A percentile compares a stretch with the other conserved stretches of the same genome.
Conservation (phyloP, 1,284 basidiomycete genomes). For the Wolfiporia cocos region DNA sequence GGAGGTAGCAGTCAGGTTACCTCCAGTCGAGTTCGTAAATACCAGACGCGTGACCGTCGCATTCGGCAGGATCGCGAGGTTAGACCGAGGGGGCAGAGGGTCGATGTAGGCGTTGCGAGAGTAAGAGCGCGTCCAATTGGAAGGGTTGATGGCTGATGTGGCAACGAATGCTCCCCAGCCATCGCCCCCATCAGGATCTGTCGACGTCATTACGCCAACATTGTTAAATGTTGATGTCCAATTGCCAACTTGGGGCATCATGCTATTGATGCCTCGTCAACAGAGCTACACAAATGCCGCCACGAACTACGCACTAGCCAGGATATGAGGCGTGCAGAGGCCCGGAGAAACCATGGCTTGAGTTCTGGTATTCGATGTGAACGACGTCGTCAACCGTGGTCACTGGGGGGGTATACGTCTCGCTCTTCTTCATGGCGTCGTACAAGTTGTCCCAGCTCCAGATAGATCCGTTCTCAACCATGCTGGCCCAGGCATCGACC, state of each 20-base stretch:
- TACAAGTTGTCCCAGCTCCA: conserved; percentile 56
- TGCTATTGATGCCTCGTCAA: conserved; percentile 22
- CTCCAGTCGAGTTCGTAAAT: conserved; percentile 35
- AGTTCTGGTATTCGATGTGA: conserved; percentile 34
- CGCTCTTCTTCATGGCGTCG: conserved; percentile 46
- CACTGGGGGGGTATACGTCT: conserved; percentile 37
- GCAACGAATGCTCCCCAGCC: conserved; percentile 51
- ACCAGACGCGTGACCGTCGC: conserved; percentile 55
- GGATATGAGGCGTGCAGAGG: conserved; percentile 44
- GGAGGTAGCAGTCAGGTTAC: conserved; percentile 44
- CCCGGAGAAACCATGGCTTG: conserved; percentile 39
- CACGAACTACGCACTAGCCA: conserved; percentile 36
- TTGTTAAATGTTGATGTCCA: conserved; percentile 44
- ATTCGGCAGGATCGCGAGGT: conserved; percentile 56
- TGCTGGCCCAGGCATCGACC: conserved; percentile 46
- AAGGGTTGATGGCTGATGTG: conserved; percentile 57
- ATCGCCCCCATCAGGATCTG: conserved; percentile 43
- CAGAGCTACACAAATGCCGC: neutral
- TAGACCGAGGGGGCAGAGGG: conserved; percentile 47
- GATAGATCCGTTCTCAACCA: conserved; percentile 30
- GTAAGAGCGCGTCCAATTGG: conserved; percentile 65
- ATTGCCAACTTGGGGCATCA: conserved; percentile 41
- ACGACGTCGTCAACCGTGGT: conserved; percentile 28
- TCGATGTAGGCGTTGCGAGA: conserved; percentile 68
- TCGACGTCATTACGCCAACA: conserved; percentile 35